Percentiles rank a stretch among this genome's conserved stretches.
phyloP scores from a whole-genome alignment of 1,284 basidiomycete species.

The Melampsora larici-populina region DNA sequence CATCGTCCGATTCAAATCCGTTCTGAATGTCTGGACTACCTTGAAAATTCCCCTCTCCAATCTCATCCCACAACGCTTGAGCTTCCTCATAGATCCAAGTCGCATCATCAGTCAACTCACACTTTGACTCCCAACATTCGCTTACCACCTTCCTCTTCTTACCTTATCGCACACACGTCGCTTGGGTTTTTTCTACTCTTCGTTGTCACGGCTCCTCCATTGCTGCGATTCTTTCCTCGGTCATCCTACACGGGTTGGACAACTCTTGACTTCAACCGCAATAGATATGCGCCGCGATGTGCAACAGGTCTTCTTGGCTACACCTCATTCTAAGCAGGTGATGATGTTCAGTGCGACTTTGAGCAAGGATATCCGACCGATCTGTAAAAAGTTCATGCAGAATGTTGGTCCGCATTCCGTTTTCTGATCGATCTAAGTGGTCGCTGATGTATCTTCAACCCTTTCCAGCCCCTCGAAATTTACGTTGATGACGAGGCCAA shows the following conservation, averaged over 20 bases:
- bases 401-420: slow-evolving; percentile 62
- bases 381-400: slow-evolving; percentile 99
- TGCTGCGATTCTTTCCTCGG: too few species aligned
- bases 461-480: slow-evolving; percentile 85
- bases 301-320: slow-evolving; percentile 98
- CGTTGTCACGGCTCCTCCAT: too few species aligned
- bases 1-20: not conserved
- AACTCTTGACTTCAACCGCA: slow-evolving; percentile 9
- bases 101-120: slow-evolving; percentile 4
- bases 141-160: not conserved
- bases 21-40: not conserved
- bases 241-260: not conserved
- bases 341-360: slow-evolving; percentile 99
- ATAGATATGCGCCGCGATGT: slow-evolving; percentile 99
- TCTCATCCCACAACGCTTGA: not conserved
- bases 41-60: not conserved
- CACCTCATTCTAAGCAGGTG: slow-evolving; percentile 99
- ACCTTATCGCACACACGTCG: not conserved
- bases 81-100: not conserved
- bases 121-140: not conserved
- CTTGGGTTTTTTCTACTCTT: too few species aligned
- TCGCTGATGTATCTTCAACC: not conserved
- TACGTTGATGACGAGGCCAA: slow-evolving; percentile 99
- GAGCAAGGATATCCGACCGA: slow-evolving; percentile 91
- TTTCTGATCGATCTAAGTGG: not conserved